Evolutionary conservation across 768 basidiomycete genomes (phyloP), one percentile per base, ranked within the genome.

Genomic region (Naematelia encephala): DNA sequence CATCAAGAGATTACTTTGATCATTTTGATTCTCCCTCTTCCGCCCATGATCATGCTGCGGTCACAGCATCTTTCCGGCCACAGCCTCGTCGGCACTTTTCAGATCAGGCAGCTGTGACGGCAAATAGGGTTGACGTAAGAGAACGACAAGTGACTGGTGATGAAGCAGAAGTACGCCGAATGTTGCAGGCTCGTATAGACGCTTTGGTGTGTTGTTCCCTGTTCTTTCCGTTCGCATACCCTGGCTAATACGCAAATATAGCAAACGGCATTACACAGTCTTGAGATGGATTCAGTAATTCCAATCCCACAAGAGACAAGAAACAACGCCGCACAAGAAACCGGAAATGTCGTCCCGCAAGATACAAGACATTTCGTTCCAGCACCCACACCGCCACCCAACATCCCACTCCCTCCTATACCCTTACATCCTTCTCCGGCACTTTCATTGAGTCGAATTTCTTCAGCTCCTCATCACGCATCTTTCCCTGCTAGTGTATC

Each of bases 371-470:
- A 23, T 4, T 14, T 19, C 44, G 4, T 46, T 4, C 44, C 44
- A 5, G n/a, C 44, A 4, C n/a, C 44, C 44, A 19, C 44, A 3
- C 44, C 44, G 23, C 44, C 44, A 16, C 44, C 44, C 44, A 23
- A 46, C 44, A 23, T 46, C 44, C 44, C 44, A 46, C 44, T 46
- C 44, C 44, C 44, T 46, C 44, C 44, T 46, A n/a, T 46, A 4
- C 44, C 44, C 44, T 19, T 23, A n/a, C 5, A 4, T 23, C n/a
- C 23, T 4, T 23, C 44, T 4, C 23, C 44, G 4, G 23, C 44
- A 19, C 44, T n/a, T 46, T 4, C 44, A 46, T n/a, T n/a, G 44
- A n/a, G 4, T 23, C 44, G 4, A 4, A n/a, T 14, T 14, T 46
- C n/a, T n/a, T 23, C 44, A 14, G n/a, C 44, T 46, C 44, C 4